Percentiles rank a stretch among this genome's conserved stretches.
Evolutionary conservation across 345 rosid species (phyloP).

Genomic region (Raphanus sativus): DNA sequence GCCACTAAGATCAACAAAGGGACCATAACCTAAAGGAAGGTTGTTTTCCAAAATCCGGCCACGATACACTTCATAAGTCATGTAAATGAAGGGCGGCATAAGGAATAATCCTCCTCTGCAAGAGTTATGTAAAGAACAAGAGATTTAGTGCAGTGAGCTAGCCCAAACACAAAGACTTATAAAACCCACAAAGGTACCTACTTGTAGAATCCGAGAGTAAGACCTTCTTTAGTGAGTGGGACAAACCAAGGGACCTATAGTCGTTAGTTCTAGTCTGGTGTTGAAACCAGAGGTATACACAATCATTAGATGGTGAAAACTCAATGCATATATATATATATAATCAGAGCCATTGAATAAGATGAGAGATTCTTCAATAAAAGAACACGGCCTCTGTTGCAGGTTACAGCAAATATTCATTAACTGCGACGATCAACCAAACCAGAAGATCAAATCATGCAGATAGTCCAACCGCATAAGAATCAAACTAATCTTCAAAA

Average conservation of each 20-base stretch:
- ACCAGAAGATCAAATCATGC: too few relatives aligned
- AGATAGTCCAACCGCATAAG: too few relatives aligned
- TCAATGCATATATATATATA: too few relatives aligned
- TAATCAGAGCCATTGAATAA: too few relatives aligned
- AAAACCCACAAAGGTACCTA: slow-evolving; percentile 32
- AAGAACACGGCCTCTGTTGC: too few relatives aligned
- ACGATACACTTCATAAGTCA: slow-evolving; percentile 93
- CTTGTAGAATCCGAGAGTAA: slow-evolving; percentile 81
- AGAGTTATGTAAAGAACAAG: slow-evolving; percentile 15
- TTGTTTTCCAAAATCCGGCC: slow-evolving; percentile 75
- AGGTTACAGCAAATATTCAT: too few relatives aligned
- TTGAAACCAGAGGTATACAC: background rate
- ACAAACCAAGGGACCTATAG: slow-evolving; percentile 72
- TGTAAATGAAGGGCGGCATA: slow-evolving; percentile 97
- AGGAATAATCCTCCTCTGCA: slow-evolving; percentile 90
- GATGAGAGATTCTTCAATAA: too few relatives aligned
- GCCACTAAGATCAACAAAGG: slow-evolving; percentile 85
- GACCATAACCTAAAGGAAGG: slow-evolving; percentile 73
- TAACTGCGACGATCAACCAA: too few relatives aligned
- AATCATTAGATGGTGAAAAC: background rate
- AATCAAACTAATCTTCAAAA: too few relatives aligned
- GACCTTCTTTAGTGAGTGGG: slow-evolving; percentile 70
- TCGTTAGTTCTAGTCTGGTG: slow-evolving; percentile 84
- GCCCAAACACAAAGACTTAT: slow-evolving; percentile 8
- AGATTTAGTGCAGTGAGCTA: slow-evolving; percentile 10